Conservation (phyloP, 2,329 filamentous ascomycete genomes). For the Cytospora mali region DNA sequence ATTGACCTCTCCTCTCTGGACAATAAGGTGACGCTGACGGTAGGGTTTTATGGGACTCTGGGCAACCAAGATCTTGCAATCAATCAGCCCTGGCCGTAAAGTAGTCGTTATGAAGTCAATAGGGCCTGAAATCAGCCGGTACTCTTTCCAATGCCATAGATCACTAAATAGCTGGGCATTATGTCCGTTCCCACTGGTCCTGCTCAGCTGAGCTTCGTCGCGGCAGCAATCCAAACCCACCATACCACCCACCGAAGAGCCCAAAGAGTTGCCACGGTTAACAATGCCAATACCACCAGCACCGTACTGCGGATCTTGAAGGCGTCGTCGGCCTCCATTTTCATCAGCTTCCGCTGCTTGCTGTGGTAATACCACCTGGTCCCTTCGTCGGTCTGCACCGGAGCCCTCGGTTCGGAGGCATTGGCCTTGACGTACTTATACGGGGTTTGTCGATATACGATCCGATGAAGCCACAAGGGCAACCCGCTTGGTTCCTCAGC, state of each 20-base stretch:
- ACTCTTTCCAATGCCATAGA: background rate
- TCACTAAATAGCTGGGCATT: background rate
- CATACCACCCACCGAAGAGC: conserved; percentile 32
- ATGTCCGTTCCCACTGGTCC: background rate
- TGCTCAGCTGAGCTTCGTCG: conserved; percentile 6
- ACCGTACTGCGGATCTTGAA: conserved; percentile 61
- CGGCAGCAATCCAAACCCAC: conserved; percentile 27
- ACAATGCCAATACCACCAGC: conserved; percentile 50
- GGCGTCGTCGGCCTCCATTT: conserved; percentile 64
- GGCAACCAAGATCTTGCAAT: conserved; percentile 25
- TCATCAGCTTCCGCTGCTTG: conserved; percentile 62
- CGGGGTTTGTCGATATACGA: conserved; percentile 45
- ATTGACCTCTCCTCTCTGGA: conserved; percentile 31
- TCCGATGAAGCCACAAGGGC: conserved; percentile 45
- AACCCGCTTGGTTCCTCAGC: conserved; percentile 37
- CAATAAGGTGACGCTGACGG: conserved; percentile 32
- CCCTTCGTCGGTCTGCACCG: conserved; percentile 32
- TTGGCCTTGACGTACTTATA: conserved; percentile 40
- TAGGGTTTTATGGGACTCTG: conserved; percentile 32
- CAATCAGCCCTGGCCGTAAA: conserved; percentile 7
- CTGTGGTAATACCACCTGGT: conserved; percentile 53
- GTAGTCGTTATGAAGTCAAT: background rate
- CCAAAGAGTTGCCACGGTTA: conserved; percentile 38
- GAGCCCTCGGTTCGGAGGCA: background rate
- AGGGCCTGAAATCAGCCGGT: background rate